Evolutionary conservation across 2,329 filamentous ascomycete species (phyloP), one percentile per base, ranked within the genome.

Genomic region (Paracoccidioides lutzii): DNA sequence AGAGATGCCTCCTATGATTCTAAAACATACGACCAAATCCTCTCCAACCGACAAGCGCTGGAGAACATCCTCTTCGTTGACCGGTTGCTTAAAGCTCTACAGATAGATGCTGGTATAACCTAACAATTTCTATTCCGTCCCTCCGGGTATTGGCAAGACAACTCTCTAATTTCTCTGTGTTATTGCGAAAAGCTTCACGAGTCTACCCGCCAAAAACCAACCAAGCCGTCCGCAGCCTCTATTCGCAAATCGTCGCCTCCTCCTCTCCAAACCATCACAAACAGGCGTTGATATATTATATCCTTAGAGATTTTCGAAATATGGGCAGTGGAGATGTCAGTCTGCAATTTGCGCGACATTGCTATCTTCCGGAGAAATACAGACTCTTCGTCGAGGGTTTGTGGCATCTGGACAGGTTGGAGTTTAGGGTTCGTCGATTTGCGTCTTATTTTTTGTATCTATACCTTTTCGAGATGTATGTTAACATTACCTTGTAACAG

Each of bases 211-310:
- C 89, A 0, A 83, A 82, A 65, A 81, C 80, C 54, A 83, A 86
- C 57, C 76, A 75, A 58, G 81, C 82, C 44, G 77, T 94, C 35
- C 80, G 81, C 61, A 79, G 81, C 42, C 77, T 94, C 5, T 84
- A 90, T 70, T 75, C 82, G 59, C 81, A 83, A 57, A 83, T 95
- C 60, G 79, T 83, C 67, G 77, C 81, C 32, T 81, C 76, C 54
- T 75, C 74, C 51, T 82, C 85, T 62, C 80, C 84, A 6, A 77
- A 81, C 54, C 85, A 90, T 68, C 84, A 90, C 73, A 90, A 90
- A 69, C 82, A 90, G 61, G 88, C 88, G 15, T 78, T 93, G 50
- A 76, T 94, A 60, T 94, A 88, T 75, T 95, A 94, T 68, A 75
- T 94, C 42, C 78, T 94, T 3, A 84, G 88, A 64, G 88, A 94